Conservation (phyloP, 208 protist species). For the Hexamita inflata region DNA sequence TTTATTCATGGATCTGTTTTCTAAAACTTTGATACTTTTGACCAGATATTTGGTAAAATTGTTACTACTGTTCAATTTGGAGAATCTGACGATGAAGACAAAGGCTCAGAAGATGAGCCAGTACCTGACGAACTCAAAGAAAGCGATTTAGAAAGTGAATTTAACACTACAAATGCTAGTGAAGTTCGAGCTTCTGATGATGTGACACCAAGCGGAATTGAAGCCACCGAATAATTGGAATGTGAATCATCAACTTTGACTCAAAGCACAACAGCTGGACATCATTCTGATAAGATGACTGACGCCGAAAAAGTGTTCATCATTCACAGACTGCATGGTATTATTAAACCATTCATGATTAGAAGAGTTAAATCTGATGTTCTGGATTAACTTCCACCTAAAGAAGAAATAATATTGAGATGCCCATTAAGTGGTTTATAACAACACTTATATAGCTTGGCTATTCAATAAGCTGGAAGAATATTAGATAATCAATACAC, state of each 20-base stretch:
- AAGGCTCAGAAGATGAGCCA: not conserved
- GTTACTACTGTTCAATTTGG: not conserved
- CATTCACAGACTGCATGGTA: constrained; percentile 20
- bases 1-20: constrained; percentile 21
- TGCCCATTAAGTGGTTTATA: not conserved
- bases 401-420: constrained; percentile 23
- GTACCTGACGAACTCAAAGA: too few species aligned
- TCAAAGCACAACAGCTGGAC: not conserved
- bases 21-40: not conserved
- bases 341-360: constrained; percentile 21
- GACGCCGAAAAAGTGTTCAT: constrained; percentile 14
- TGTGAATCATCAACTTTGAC: not conserved
- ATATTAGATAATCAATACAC: not conserved
- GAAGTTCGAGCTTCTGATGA: too few species aligned
- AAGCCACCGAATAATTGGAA: not conserved
- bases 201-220: too few species aligned
- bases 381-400: constrained; percentile 11
- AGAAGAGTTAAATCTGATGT: constrained; percentile 18
- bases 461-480: not conserved
- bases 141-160: not conserved
- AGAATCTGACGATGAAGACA: not conserved
- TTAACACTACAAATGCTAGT: too few species aligned
- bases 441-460: constrained; percentile 1
- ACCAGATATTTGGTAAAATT: constrained; percentile 8
- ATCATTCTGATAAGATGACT: not conserved